These are phyloP conservation scores for Pilobolus umbonatus DNA, from an alignment of 192 early-diverging fungal genomes.

Conservation along the genomic window DNA sequence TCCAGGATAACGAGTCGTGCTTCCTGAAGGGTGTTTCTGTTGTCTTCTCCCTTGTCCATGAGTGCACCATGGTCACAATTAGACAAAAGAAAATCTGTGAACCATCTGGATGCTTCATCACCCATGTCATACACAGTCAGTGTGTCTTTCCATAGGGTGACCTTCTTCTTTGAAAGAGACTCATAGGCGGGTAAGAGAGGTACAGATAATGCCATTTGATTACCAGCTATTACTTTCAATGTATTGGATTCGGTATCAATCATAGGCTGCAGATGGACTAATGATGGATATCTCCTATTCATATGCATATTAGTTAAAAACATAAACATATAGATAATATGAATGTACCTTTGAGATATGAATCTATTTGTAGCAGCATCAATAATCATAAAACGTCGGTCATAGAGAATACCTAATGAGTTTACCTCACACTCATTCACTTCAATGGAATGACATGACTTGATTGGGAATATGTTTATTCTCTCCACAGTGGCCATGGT, in stretches of 20 bases:
- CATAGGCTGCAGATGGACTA: conserved; percentile 20
- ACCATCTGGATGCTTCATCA: conserved; percentile 55
- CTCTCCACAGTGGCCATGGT: conserved; percentile 20
- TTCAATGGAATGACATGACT: conserved; percentile 49
- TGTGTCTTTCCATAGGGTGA: conserved; percentile 35
- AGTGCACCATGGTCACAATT: conserved; percentile 2
- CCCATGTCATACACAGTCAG: conserved; percentile 60
- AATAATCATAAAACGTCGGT: conserved; percentile 42
- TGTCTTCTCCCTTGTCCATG: neutral
- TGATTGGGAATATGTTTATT: conserved; percentile 53
- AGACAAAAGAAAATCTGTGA: conserved; percentile 32
- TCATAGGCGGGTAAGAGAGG: conserved; percentile 22
- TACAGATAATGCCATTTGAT: conserved; percentile 5
- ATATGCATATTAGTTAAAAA: no score
- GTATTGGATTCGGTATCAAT: conserved; percentile 6
- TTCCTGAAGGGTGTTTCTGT: neutral
- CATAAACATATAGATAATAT: neutral
- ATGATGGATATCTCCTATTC: conserved; percentile 25
- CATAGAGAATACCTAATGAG: conserved; percentile 27
- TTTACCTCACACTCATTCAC: conserved; percentile 24
- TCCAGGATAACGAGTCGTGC: conserved; percentile 23
- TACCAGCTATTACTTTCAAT: conserved; percentile 9
- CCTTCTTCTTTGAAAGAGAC: conserved; percentile 15
- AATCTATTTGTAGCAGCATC: conserved; percentile 31
- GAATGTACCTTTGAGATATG: conserved; percentile 30